These are phyloP conservation scores for Panicum hallii DNA, from an alignment of 202 grass and related monocot species.

Conservation along the genomic window DNA sequence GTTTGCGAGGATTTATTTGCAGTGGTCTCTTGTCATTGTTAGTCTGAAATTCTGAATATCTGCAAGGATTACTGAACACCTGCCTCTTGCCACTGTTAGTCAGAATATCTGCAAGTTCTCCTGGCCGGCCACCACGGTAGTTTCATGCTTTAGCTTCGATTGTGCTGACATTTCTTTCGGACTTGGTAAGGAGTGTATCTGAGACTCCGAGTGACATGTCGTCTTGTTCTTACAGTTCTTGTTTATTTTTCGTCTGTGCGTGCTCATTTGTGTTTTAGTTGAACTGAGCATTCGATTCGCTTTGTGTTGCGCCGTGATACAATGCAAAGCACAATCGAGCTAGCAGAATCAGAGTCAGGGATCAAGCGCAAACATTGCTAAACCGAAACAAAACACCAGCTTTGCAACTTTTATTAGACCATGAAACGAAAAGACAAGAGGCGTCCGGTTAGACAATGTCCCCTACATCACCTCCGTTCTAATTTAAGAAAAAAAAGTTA, in stretches of 20 bases:
- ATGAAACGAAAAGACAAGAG: not conserved
- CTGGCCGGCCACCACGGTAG: too few species aligned
- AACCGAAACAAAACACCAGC: not conserved
- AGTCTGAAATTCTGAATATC: not conserved
- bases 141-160: too few species aligned
- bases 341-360: not conserved
- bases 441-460: not conserved
- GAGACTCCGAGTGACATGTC: too few species aligned
- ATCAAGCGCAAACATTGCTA: not conserved
- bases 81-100: not conserved
- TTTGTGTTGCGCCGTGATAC: not conserved
- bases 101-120: not conserved
- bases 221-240: too few species aligned
- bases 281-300: not conserved
- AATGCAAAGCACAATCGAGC: not conserved
- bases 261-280: not conserved
- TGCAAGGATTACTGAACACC: too few species aligned
- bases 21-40: not conserved
- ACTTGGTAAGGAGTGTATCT: too few species aligned
- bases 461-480: not conserved
- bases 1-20: not conserved
- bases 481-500: not conserved
- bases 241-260: too few species aligned
- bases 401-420: conserved; percentile 25
- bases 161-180: too few species aligned